Conservation (phyloP, 805 yeast genomes). For the Pichia californica region DNA sequence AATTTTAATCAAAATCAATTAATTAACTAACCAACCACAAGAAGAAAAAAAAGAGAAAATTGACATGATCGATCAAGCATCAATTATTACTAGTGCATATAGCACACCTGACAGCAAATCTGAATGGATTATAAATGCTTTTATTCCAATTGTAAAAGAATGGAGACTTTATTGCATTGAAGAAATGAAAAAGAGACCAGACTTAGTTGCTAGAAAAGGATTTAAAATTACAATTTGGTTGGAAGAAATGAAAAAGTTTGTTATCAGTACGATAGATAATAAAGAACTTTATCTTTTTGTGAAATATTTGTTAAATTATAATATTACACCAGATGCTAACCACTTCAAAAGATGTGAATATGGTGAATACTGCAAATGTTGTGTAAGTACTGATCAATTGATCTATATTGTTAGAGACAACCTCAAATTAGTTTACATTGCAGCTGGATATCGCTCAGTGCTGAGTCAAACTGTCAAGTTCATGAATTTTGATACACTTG, state of each 20-base stretch:
- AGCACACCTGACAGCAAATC: no score
- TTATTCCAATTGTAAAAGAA: not conserved
- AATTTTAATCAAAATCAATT: no score
- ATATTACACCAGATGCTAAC: not conserved
- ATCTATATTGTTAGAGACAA: slow-evolving; percentile 1
- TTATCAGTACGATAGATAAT: not conserved
- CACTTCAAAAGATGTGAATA: not conserved
- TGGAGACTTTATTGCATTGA: slow-evolving; percentile 1
- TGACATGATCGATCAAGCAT: no score
- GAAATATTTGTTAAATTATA: not conserved
- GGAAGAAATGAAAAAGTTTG: slow-evolving; percentile 1
- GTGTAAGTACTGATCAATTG: slow-evolving; percentile 1
- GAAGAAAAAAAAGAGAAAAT: no score
- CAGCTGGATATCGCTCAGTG: not conserved
- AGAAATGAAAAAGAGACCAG: slow-evolving; percentile 1
- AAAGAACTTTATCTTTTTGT: not conserved
- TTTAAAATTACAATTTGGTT: slow-evolving; percentile 2
- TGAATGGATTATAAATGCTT: slow-evolving; percentile 1
- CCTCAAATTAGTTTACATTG: not conserved
- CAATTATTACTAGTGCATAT: no score
- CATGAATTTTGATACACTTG: slow-evolving; percentile 1
- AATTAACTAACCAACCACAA: no score
- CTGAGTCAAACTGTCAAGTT: slow-evolving; percentile 1
- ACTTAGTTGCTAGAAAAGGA: slow-evolving; percentile 1
- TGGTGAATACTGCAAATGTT: slow-evolving; percentile 3